These are phyloP conservation scores for Pharus latifolius DNA, from an alignment of 176 grass and related monocot species.

Conservation along the genomic window DNA sequence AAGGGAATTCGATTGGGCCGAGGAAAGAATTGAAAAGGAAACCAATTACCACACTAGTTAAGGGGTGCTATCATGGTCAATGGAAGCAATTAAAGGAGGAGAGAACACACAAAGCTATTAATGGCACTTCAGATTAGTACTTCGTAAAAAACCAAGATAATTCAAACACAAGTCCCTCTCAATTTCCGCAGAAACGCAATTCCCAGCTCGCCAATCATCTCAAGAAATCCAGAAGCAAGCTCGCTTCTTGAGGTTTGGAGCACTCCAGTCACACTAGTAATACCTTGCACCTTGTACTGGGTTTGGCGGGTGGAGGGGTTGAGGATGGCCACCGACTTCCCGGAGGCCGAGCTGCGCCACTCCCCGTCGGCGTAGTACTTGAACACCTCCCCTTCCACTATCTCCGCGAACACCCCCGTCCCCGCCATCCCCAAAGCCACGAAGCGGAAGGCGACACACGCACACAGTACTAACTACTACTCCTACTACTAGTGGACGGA, in stretches of 20 bases:
- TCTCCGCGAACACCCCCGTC: conserved; percentile 55
- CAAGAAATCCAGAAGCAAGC: not conserved
- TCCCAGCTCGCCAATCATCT: not conserved
- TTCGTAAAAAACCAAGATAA: conserved; percentile 12
- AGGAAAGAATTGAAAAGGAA: not conserved
- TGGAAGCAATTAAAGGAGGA: not conserved
- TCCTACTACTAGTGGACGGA: not conserved
- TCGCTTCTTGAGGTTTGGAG: not conserved
- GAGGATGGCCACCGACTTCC: conserved; percentile 85
- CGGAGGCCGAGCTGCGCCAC: conserved; percentile 70
- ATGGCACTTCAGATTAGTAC: conserved; percentile 7
- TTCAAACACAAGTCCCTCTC: not conserved
- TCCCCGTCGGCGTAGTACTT: conserved; percentile 90
- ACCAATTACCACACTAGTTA: not conserved
- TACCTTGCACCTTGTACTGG: conserved; percentile 92
- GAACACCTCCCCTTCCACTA: conserved; percentile 69
- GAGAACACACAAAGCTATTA: not conserved
- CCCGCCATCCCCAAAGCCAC: conserved; percentile 37
- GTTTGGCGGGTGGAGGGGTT: conserved; percentile 83
- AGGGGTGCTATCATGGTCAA: not conserved
- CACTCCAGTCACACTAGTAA: not conserved
- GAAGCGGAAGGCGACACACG: not conserved
- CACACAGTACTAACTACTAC: not conserved
- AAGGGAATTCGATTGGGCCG: not conserved
- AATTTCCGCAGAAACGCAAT: not conserved